These are phyloP conservation scores for Xylariaceae sp. DNA, from an alignment of 2,329 filamentous ascomycete species.

Conservation along the genomic window DNA sequence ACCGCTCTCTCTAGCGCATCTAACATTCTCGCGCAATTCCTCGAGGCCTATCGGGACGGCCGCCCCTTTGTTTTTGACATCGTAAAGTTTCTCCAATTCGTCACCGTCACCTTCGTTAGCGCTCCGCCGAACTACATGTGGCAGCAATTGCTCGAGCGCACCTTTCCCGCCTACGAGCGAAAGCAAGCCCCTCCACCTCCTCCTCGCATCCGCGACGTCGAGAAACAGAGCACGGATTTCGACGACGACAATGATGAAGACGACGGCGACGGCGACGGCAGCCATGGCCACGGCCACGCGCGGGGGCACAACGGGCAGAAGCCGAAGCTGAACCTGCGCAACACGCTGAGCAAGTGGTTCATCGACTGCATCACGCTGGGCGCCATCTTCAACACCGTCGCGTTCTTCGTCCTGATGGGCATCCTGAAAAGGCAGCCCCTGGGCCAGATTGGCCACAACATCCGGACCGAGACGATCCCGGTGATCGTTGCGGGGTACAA, in stretches of 20 bases:
- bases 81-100: slow-evolving; percentile 55
- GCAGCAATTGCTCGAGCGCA: slow-evolving; percentile 58
- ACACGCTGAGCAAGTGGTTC: slow-evolving; percentile 53
- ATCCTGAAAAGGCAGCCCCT: slow-evolving; percentile 45
- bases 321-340: slow-evolving; percentile 44
- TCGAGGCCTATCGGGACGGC: slow-evolving; percentile 50
- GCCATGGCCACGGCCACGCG: slow-evolving; percentile 7
- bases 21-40: slow-evolving; percentile 58
- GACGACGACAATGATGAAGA: slow-evolving; percentile 34
- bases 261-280: too few species aligned
- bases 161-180: slow-evolving; percentile 50
- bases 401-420: slow-evolving; percentile 52
- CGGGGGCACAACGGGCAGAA: slow-evolving; percentile 22
- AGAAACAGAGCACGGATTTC: slow-evolving; percentile 35
- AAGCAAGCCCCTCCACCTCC: slow-evolving; percentile 3
- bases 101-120: slow-evolving; percentile 54
- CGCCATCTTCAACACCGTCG: slow-evolving; percentile 49
- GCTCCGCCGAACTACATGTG: slow-evolving; percentile 61
- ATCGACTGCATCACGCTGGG: slow-evolving; percentile 53
- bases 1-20: slow-evolving; percentile 54
- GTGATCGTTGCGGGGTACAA: slow-evolving; percentile 54
- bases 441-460: slow-evolving; percentile 43
- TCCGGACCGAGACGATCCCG: slow-evolving; percentile 48
- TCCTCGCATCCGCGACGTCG: slow-evolving; percentile 27
- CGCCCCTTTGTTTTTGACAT: slow-evolving; percentile 50